phyloP scores from a whole-genome alignment of 2,329 filamentous ascomycete species.

The Elsinoe batatas region DNA sequence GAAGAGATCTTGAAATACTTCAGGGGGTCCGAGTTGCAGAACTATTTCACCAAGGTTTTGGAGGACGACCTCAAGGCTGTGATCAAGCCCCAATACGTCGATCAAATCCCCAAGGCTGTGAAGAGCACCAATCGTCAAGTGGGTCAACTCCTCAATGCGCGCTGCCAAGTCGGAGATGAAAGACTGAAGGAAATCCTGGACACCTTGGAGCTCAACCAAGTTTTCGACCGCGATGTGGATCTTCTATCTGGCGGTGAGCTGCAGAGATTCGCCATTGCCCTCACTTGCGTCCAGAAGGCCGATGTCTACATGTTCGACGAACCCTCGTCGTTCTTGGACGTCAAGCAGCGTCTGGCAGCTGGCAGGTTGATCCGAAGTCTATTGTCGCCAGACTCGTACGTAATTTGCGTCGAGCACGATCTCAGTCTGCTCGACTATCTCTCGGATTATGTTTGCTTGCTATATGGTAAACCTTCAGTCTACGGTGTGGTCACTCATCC shows the following conservation, averaged over 20 bases:
- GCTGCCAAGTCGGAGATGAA: conserved; percentile 63
- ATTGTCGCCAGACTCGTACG: conserved; percentile 79
- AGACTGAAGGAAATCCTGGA: conserved; percentile 65
- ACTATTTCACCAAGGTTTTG: conserved; percentile 97
- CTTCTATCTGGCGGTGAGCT: conserved; percentile 93
- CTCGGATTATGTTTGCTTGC: conserved; percentile 94
- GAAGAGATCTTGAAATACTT: conserved; percentile 98
- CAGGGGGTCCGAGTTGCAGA: conserved; percentile 93
- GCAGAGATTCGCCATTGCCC: conserved; percentile 93
- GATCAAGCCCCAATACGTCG: conserved; percentile 98
- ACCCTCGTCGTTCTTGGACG: conserved; percentile 96
- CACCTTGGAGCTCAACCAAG: conserved; percentile 75
- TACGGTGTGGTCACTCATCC: conserved; percentile 97
- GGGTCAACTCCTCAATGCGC: conserved; percentile 63
- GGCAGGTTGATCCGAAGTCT: conserved; percentile 87
- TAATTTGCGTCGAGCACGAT: conserved; percentile 99
- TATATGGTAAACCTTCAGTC: conserved; percentile 89
- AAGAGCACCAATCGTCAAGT: conserved; percentile 68
- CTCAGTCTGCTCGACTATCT: conserved; percentile 96
- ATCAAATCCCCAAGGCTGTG: conserved; percentile 91
- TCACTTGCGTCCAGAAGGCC: conserved; percentile 89
- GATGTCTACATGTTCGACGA: conserved; percentile 99
- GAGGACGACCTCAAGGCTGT: conserved; percentile 97
- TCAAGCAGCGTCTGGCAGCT: conserved; percentile 93
- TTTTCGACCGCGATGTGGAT: conserved; percentile 83